Evolutionary conservation across 306 rosid species (phyloP), one percentile per base, ranked within the genome.

Genomic region (Vicia faba): DNA sequence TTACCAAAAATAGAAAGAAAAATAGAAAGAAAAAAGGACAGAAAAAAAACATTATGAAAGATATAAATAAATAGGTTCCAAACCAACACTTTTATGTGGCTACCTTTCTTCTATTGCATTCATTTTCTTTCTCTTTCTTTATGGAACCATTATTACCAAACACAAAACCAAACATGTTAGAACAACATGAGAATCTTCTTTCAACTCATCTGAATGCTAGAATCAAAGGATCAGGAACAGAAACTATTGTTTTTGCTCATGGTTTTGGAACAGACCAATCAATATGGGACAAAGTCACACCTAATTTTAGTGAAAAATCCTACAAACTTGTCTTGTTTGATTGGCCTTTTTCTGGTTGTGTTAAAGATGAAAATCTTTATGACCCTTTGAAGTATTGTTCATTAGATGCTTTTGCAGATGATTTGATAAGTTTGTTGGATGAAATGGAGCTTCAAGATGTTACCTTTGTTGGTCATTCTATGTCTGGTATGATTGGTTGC

Each of bases 401-500:
- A n/a, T 82, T 79, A 12, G 83, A 80, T 8, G 85, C 76, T 28
- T 90, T 86, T 70, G 90, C 97, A 0, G 71, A 77, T 48, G 96
- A 86, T 48, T 75, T 93, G 39, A 74, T 93, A 60, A 35, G 51
- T 49, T 76, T 93, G 7, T 28, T 93, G 31, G 84, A 68, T 25
- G 85, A 90, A 64, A 62, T 88, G 72, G 73, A 65, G 73, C 77
- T 93, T 38, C 63, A 74, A 66, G 82, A 73, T 12, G 63, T 67
- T 16, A 77, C 75, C 59, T 88, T 86, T 61, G 71, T 86, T 58
- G 99, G 99, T 0, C 99, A 93, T 70, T 93, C 99, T 79, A 90
- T 93, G 99, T 90, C 99, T 58, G 97, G 79, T 43, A 87, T 93
- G 87, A 81, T 93, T 71, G 96, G 97, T 19, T 93, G 97, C 78